Evolutionary conservation across 805 yeast species (phyloP), one percentile per base, ranked within the genome.

Genomic region (Ogataea ganodermae): DNA sequence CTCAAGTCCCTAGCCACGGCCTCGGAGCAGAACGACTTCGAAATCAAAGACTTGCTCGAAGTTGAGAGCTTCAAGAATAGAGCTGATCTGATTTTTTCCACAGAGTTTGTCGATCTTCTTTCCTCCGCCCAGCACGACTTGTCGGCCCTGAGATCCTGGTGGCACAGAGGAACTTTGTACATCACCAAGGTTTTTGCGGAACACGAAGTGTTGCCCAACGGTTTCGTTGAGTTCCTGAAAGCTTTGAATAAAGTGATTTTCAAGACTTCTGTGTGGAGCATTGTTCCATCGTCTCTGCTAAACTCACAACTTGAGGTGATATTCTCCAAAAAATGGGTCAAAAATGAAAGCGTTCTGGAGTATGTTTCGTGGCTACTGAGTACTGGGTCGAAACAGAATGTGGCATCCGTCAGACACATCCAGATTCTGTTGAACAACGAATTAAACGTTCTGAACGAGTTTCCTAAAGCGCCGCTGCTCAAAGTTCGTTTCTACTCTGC

Each of bases 281-380:
- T 63, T 6, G 70, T 81, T 4, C 76, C 84, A 3, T 56, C 59
- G 7, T 54, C 73, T 6, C 68, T 82, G 44, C 49, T 84, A 12
- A 81, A 84, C 52, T 70, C 92, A 0, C 88, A 86, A 50, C 59
- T 85, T 24, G 90, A 86, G 60, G 87, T 78, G 3, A 58, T 84
- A 9, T 68, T 85, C 23, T 69, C 69, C 1, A 64, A 67, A 2
- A 44, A 50, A 17, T 85, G 89, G 85, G 58, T 79, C 1, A 52
- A 55, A 12, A 53, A 72, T 22, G 62, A 57, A 2, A 48, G 50
- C 0, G 70, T 79, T n/a, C 57, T 87, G 53, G 70, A 74, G 33
- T 78, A 83, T 57, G 67, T 71, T 3, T 63, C 63, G 48, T 54
- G 67, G 32, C 50, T 79, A 1, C 57, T 81, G 13, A 48, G 73